A percentile compares a stretch with the other conserved stretches of the same genome.
phyloP scores from a whole-genome alignment of 2,329 filamentous ascomycete genomes.

The Nemania diffusa region DNA sequence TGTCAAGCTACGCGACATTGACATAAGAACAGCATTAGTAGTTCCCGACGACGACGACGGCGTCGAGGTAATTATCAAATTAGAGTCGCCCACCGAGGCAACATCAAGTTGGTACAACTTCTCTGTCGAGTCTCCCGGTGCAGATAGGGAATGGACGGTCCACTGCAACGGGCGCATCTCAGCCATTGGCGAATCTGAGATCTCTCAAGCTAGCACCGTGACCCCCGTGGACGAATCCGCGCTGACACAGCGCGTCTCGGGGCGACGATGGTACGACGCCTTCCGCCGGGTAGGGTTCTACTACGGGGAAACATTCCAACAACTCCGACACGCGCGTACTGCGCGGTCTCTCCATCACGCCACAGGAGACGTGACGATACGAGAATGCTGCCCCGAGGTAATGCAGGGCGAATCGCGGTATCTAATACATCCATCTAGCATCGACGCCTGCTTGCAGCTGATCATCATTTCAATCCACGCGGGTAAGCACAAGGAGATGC shows the following conservation, averaged over 20 bases:
- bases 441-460: slow-evolving; percentile 53
- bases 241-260: slow-evolving; percentile 43
- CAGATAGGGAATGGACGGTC: slow-evolving; percentile 30
- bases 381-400: slow-evolving; percentile 23
- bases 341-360: slow-evolving; percentile 40
- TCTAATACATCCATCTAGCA: slow-evolving; percentile 53
- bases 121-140: slow-evolving; percentile 31
- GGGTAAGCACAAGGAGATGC: slow-evolving; percentile 45
- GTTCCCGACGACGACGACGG: slow-evolving; percentile 48
- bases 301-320: slow-evolving; percentile 53
- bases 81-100: slow-evolving; percentile 39
- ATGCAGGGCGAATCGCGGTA: slow-evolving; percentile 52
- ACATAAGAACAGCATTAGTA: slow-evolving; percentile 47
- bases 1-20: slow-evolving; percentile 45
- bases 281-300: slow-evolving; percentile 52
- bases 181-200: background rate
- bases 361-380: slow-evolving; percentile 21
- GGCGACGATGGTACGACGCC: slow-evolving; percentile 49
- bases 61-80: slow-evolving; percentile 45
- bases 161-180: slow-evolving; percentile 36
- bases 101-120: slow-evolving; percentile 35
- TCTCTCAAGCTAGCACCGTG: background rate
- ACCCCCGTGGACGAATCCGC: slow-evolving; percentile 25
- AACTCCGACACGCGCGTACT: slow-evolving; percentile 43
- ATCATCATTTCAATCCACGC: slow-evolving; percentile 48